These are phyloP conservation scores for Colletotrichum somersetense DNA, from an alignment of 2,329 filamentous ascomycete species.

Conservation along the genomic window DNA sequence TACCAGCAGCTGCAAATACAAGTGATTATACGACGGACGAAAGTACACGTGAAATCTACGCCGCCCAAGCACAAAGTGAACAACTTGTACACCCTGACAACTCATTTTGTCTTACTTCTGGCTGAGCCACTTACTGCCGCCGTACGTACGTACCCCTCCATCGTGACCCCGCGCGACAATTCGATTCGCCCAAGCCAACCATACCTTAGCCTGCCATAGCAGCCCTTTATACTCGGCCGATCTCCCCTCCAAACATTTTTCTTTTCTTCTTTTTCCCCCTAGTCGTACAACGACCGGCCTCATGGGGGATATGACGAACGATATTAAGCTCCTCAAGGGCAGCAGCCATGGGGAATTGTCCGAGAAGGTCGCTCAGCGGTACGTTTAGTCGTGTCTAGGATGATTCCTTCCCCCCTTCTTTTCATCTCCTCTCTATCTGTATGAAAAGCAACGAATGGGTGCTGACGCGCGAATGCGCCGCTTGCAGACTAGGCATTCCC, in stretches of 20 bases:
- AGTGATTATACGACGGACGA: neutral
- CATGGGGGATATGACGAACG: constrained; percentile 51
- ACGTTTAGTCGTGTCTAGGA: neutral
- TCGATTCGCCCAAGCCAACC: constrained; percentile 37
- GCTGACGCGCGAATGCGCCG: constrained; percentile 14
- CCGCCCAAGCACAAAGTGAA: no score
- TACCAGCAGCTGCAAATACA: constrained; percentile 1
- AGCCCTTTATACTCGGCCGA: constrained; percentile 31
- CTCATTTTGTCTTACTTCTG: constrained; percentile 10
- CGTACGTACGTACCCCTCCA: constrained; percentile 32
- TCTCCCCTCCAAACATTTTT: constrained; percentile 17
- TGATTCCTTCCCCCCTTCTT: neutral
- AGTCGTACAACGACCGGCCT: constrained; percentile 40
- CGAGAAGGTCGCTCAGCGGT: constrained; percentile 50
- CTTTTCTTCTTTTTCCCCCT: constrained; percentile 8
- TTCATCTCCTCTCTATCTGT: neutral
- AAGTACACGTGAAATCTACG: neutral
- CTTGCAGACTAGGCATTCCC: constrained; percentile 37
- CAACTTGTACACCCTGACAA: neutral
- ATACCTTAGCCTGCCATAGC: constrained; percentile 34
- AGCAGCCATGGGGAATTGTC: constrained; percentile 52
- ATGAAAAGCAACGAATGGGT: neutral
- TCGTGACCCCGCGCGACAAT: constrained; percentile 41
- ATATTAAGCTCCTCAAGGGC: constrained; percentile 54
- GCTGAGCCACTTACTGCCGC: neutral